Percentiles rank a stretch among this genome's conserved stretches.
phyloP scores from a whole-genome alignment of 192 early-diverging fungal species.

The Funneliformis geosporum region DNA sequence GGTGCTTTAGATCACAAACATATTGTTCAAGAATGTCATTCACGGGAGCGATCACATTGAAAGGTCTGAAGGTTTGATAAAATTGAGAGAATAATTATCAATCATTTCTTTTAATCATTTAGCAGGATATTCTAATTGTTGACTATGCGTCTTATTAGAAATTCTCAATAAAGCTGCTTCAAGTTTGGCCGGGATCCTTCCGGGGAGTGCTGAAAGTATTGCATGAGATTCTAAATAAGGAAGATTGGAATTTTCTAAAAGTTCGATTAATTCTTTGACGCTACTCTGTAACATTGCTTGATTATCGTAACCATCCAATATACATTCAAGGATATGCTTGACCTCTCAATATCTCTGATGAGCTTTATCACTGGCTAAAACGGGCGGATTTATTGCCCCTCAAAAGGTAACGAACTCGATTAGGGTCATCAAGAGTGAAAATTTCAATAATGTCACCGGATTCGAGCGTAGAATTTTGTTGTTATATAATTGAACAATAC shows the following conservation, averaged over 20 bases:
- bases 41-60: constrained; percentile 66
- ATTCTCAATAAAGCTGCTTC: no score
- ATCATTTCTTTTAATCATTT: constrained; percentile 65
- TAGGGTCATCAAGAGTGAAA: constrained; percentile 90
- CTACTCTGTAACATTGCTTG: constrained; percentile 67
- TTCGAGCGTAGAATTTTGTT: constrained; percentile 78
- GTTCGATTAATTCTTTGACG: constrained; percentile 72
- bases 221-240: constrained; percentile 83
- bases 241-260: constrained; percentile 74
- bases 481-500: constrained; percentile 90
- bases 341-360: constrained; percentile 77
- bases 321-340: constrained; percentile 66
- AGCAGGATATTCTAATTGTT: constrained; percentile 70
- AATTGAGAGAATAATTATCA: constrained; percentile 49
- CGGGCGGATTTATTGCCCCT: constrained; percentile 77
- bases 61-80: constrained; percentile 65
- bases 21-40: constrained; percentile 61
- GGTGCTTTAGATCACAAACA: no score
- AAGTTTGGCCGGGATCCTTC: constrained; percentile 88
- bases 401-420: constrained; percentile 83
- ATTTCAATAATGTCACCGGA: constrained; percentile 94
- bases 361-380: constrained; percentile 82
- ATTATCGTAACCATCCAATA: constrained; percentile 89
- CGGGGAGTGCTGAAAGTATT: constrained; percentile 78
- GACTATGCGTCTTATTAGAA: constrained; percentile 42